Base-by-base conservation (phyloP, 345 rosid species). In the Populus davidiana region DNA sequence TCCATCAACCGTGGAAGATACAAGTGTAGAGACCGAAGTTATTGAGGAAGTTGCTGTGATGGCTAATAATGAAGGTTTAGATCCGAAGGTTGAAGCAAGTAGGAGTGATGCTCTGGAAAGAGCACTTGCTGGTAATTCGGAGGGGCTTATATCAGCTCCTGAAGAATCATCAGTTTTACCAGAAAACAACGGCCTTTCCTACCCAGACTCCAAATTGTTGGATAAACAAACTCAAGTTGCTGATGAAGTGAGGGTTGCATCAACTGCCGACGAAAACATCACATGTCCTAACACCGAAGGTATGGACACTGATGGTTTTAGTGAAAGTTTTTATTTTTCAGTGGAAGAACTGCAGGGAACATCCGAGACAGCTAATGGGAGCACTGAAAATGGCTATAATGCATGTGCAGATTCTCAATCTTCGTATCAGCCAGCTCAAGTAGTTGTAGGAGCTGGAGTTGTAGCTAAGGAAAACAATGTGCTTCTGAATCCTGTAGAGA, bases 221-320 rank as follows among this genome's bases (percentile, higher is more conserved):
- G 82, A 70, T 62, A 86, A 49, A 67, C 81, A 62, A 62, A 39
- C 73, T 47, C 79, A 70, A 59, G 62, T 44, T 79, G 71, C 86
- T 78, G 67, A 73, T 68, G 84, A 81, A 52, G 78, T 69, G 63
- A 84, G 81, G 63, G 77, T 76, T 67, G 62, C 69, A 43, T 69
- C 74, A 52, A 44, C 71, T 59, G 81, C 62, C 39, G 72, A 52
- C 10, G 81, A 79, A 65, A 85, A 81, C n/a, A 68, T 78, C 71
- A 47, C 79, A 8, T 70, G 75, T 79, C 80, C 85, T 61, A 75
- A 79, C 41, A 49, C 74, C 63, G 87, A 87, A 82, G 91, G 88
- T 82, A 90, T 86, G 92, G 88, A 88, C 74, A 79, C 86, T 79
- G 89, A 86, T 81, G 78, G 78, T 81, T 83, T 78, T 79, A 74